Base-by-base conservation (phyloP, 108 stramenopile genomes). In the Pseudonitzschia delicatissima region DNA sequence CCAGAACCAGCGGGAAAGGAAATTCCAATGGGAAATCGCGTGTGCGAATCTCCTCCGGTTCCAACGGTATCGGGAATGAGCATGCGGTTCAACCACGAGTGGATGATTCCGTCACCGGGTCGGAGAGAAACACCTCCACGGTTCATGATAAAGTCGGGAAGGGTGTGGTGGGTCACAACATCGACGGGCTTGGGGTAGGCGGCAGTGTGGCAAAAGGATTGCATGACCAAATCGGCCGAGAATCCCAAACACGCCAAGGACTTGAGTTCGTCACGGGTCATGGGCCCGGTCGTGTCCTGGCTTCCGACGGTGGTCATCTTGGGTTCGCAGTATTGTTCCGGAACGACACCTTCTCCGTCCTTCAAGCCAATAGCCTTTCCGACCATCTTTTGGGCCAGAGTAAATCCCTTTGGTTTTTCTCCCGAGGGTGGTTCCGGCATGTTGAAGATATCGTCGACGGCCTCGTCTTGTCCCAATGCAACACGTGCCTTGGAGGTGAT, bases 171-270 rank as follows among this genome's bases (percentile, higher is more conserved):
- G 26, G 93, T 97, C 61, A 95, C 90, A 2, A 97, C 96, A 71
- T 97, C 94, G 11, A 97, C 96, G 40, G 96, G 96, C 73, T 97
- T 97, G 59, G 96, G 96, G 78, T 97, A 97, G 34, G 96, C 96
- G 27, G 96, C 96, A 3, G 96, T 97, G 82, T 97, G 96, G 80
- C 96, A 97, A 74, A 97, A 97, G 40, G 85, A 87, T 71, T 97
- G 96, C 96, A 97, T 97, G 59, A 97, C 96, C 53, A 97, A 74
- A 74, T 97, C 96, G 47, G 96, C 91, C 26, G 77, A 78, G 74
- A 97, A 97, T 71, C 96, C 96, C 65, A 97, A 78, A 75, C 96
- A 97, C 8, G 96, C 92, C 76, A 97, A 81, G 42, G 82, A 71
- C 61, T 90, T 87, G 62, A 97, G 77, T 77, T 97, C 96, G 73